These are phyloP conservation scores for Clitoria ternatea DNA, from an alignment of 306 rosid genomes.

Conservation along the genomic window DNA sequence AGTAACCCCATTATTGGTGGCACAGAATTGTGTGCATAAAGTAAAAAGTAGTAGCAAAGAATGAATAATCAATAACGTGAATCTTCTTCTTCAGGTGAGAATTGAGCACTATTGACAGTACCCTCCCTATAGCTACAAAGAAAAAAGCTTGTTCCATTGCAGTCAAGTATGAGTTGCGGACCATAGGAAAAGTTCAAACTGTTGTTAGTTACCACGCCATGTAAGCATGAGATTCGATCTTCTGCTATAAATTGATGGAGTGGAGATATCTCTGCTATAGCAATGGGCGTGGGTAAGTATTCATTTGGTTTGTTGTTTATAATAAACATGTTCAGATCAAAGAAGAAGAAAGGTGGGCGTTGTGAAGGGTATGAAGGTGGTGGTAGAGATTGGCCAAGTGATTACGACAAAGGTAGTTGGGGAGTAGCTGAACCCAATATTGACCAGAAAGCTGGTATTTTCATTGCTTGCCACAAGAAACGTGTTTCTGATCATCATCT, in stretches of 20 bases:
- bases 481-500: conserved; percentile 39
- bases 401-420: conserved; percentile 44
- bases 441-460: conserved; percentile 48
- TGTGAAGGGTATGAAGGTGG: not conserved
- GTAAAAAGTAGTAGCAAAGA: not conserved
- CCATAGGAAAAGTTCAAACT: conserved; percentile 25
- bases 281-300: too few species aligned
- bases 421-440: conserved; percentile 62
- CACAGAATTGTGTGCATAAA: not conserved
- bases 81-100: not conserved
- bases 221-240: not conserved
- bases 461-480: conserved; percentile 35
- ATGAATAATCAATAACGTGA: not conserved
- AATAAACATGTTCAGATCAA: conserved; percentile 43
- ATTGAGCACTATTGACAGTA: conserved; percentile 12
- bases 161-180: conserved; percentile 36
- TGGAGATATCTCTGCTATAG: too few species aligned
- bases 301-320: conserved; percentile 37
- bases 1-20: not conserved
- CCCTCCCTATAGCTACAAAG: not conserved
- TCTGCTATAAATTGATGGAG: conserved; percentile 25
- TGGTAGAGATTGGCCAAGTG: conserved; percentile 49
- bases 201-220: not conserved
- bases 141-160: not conserved
- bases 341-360: conserved; percentile 27